Base-by-base conservation (phyloP, 2,329 filamentous ascomycete genomes). In the Endothia cerciana region DNA sequence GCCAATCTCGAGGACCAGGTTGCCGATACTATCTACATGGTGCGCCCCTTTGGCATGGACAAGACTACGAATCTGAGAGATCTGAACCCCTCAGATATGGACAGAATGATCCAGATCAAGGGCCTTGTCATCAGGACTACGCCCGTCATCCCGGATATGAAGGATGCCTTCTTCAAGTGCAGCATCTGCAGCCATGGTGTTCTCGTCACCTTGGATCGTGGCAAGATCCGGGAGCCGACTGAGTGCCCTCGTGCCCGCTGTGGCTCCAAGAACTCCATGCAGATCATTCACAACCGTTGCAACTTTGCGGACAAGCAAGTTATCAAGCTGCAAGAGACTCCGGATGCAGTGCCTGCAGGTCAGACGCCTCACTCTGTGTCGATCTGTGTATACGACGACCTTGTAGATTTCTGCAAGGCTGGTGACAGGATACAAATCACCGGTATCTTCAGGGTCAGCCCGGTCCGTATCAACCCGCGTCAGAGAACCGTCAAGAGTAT, bases 131-230 rank as follows among this genome's bases (percentile, higher is more conserved):
- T 99, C 73, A 89, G 95, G 69, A 91, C 95, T 3, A 98, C 95
- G 0, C 93, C 95, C 0, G 92, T 99, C 70, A 98, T 99, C 70
- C 95, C 95, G 0, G 95, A 99, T 73, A 99, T 99, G 96, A 97
- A 96, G 80, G 92, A 97, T 75, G 95, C 95, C 0, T 97, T 97
- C 80, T 99, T 99, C 87, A 91, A 92, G 69, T 99, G 95, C 80
- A 92, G 93, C 66, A 88, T 94, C 33, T 99, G 95, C 79, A 93
- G 93, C 73, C 93, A 97, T 78, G 94, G 92, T 4, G 88, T 97
- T 68, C 92, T 91, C 69, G 93, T 97, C 63, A 91, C 93, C 65
- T 91, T 99, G 73, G 95, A 99, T 75, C 91, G 95, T 73, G 95
- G 96, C 77, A 95, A 94, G 81, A 99, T 99, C 73, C 90, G 92